Evolutionary conservation across 2,329 filamentous ascomycete genomes (phyloP), one percentile per base, ranked within the genome.

Genomic region (Colletotrichum sp.): DNA sequence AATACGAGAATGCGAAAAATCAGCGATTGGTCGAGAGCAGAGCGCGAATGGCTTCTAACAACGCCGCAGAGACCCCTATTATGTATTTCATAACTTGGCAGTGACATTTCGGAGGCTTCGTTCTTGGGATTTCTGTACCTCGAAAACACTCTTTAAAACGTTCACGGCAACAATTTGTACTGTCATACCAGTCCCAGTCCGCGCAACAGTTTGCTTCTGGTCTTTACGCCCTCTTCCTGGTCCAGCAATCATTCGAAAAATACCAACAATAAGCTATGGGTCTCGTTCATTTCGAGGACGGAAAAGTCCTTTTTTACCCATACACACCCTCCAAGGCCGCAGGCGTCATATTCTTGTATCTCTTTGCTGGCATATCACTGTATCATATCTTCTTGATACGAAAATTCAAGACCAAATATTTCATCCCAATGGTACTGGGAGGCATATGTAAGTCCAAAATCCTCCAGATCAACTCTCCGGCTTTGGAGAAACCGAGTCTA

Each of bases 361-460:
- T 49, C 0, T 49, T 49, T 21, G 44, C 44, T 21, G 44, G 44
- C n/a, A 49, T 49, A 0, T 49, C 44, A 0, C 3, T 13, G 0
- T 49, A 49, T 1, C 44, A 49, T 4, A 8, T 49, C 18, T 49
- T 49, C 2, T 0, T 49, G 6, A 49, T 49, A 49, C 44, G 44
- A 21, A 49, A 49, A 3, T 49, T 13, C 44, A 21, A 5, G 10
- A 49, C 44, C 6, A 49, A 49, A 1, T 49, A 49, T n/a, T 49
- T 49, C 44, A 49, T 49, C n/a, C 44, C 44, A 13, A 49, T 49
- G 44, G 44, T 49, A 3, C 3, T 49, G 2, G 44, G 44, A 21
- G 44, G 44, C n/a, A 21, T 49, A 12, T 49, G 44, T 21, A 49
- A 2, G n/a, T 21, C 9, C 8, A 44, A 8, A 8, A 44, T 18